phyloP scores from a whole-genome alignment of 768 basidiomycete species.

The Trametes cubensis region DNA sequence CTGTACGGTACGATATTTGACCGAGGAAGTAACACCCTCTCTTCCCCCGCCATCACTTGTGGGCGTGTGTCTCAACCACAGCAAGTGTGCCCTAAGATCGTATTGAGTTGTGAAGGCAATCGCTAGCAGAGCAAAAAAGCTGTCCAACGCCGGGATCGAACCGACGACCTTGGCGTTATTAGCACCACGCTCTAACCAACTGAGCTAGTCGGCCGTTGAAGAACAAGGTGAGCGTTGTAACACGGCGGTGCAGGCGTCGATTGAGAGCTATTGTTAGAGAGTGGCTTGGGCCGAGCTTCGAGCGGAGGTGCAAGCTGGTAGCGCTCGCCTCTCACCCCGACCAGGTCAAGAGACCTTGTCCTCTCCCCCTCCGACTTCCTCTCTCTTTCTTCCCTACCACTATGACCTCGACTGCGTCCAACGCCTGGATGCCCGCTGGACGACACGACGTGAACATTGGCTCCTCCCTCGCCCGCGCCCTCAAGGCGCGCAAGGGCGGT shows the following conservation, averaged over 20 bases:
- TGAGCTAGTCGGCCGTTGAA: conserved; percentile 80
- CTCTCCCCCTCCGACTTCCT: conserved; percentile 7
- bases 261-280: not conserved
- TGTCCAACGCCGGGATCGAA: conserved; percentile 31
- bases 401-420: conserved; percentile 47
- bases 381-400: conserved; percentile 16
- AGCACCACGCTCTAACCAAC: conserved; percentile 93
- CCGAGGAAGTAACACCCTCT: conserved; percentile 11
- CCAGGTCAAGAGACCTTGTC: conserved; percentile 5
- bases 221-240: not conserved
- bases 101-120: too few relatives aligned
- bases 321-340: not conserved
- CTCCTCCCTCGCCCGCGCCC: conserved; percentile 59
- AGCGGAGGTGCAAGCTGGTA: not conserved
- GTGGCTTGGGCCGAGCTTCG: conserved; percentile 5
- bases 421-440: conserved; percentile 65
- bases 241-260: not conserved
- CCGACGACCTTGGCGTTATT: conserved; percentile 46
- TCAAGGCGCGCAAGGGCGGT: conserved; percentile 66
- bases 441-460: conserved; percentile 63
- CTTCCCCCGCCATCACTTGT: too few relatives aligned
- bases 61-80: too few relatives aligned
- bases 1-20: conserved; percentile 12
- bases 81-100: too few relatives aligned
- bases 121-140: too few relatives aligned